Evolutionary conservation across 1,284 basidiomycete genomes (phyloP), one percentile per base, ranked within the genome.

Genomic region (Sporisorium reilianum): DNA sequence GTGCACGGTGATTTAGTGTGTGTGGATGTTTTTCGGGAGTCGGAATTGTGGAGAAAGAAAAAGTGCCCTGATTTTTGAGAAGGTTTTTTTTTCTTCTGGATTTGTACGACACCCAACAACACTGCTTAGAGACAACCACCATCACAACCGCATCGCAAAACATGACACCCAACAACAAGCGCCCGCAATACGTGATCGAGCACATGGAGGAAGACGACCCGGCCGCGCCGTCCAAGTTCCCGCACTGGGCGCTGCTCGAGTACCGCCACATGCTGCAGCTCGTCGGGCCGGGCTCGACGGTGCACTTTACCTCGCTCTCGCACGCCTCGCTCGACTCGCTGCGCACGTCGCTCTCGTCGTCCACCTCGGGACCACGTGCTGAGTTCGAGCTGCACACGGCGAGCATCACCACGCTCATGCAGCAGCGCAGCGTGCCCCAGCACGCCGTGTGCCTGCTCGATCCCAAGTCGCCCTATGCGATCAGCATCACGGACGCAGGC

Each of bases 291-390:
- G 86, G 86, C 8, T 88, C 90, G 1, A 86, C 87, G 2, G 90
- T 96, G 20, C 89, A 91, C 78, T 97, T 96, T 85, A 94, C 94
- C 1, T 90, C 93, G 72, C 89, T 97, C 50, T 95, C 93, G 2
- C 84, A 87, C 28, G 85, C 89, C 5, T 93, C 93, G 2, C 87
- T 89, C 56, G 84, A 86, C 4, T 90, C 90, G 2, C 88, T 96
- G n/a, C 79, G 86, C 16, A 61, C 76, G 23, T 60, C 55, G 0
- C 68, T 80, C 36, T 65, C 72, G 5, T 71, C 79, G 22, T 60
- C 76, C 11, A 11, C 52, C 16, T 51, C 61, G 30, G 11, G 5
- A n/a, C 14, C 26, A 4, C 32, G 42, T 7, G 56, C 59, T 0
- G 85, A 87, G 26, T 89, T 88, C 1, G 86, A 87, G 14, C 89